Conservation (phyloP, 768 basidiomycete genomes). For the Lactarius evosmus region DNA sequence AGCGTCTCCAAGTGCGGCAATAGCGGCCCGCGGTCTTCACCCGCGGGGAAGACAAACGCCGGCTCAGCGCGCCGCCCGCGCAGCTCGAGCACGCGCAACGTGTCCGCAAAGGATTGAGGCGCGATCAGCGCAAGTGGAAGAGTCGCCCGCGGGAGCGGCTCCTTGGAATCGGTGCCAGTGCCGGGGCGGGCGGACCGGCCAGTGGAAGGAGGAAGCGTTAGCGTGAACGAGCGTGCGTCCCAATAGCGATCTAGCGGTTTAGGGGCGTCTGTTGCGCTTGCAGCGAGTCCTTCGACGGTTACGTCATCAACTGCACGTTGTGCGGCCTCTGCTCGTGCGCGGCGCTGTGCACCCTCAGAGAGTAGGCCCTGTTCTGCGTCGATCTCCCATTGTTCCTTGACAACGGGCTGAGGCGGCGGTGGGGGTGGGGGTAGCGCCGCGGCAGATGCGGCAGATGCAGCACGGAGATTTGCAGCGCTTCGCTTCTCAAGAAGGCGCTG, state of each 20-base stretch:
- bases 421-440: slow-evolving; percentile 17
- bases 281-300: slow-evolving; percentile 20
- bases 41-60: slow-evolving; percentile 51
- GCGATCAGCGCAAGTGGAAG: slow-evolving; percentile 25
- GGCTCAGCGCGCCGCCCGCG: slow-evolving; percentile 65
- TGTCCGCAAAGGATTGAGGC: slow-evolving; percentile 26
- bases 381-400: slow-evolving; percentile 77
- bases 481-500: slow-evolving; percentile 32
- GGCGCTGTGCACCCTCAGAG: slow-evolving; percentile 69
- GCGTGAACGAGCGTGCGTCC: slow-evolving; percentile 17
- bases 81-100: slow-evolving; percentile 48
- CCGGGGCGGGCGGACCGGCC: slow-evolving; percentile 9
- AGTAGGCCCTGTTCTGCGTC: slow-evolving; percentile 72
- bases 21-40: slow-evolving; percentile 38
- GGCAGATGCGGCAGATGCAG: slow-evolving; percentile 6
- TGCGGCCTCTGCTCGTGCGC: slow-evolving; percentile 57
- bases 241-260: slow-evolving; percentile 23
- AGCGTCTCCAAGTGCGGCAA: slow-evolving; percentile 74
- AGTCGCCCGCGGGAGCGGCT: slow-evolving; percentile 21
- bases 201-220: slow-evolving; percentile 24
- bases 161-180: not conserved
- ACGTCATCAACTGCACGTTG: slow-evolving; percentile 3
- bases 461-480: slow-evolving; percentile 29
- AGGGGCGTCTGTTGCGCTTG: slow-evolving; percentile 21
- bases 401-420: slow-evolving; percentile 32